Evolutionary conservation across 2,329 filamentous ascomycete species (phyloP).

Genomic region (Trichophyton mentagrophytes): DNA sequence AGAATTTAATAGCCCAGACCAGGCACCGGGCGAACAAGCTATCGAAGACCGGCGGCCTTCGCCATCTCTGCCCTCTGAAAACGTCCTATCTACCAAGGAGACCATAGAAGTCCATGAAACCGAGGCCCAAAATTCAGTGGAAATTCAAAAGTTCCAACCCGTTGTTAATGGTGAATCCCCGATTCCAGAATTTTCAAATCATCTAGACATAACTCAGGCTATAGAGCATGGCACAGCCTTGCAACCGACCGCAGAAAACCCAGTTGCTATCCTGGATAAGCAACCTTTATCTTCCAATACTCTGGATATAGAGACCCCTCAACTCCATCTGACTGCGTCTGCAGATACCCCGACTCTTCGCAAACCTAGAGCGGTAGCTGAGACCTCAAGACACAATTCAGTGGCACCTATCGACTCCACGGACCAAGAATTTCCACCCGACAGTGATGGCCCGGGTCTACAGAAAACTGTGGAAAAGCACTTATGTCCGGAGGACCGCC

Average conservation of each 20-base stretch:
- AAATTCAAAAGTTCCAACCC: not conserved
- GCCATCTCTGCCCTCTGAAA: not conserved
- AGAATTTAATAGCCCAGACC: not conserved
- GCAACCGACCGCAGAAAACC: not conserved
- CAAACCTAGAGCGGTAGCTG: conserved; percentile 20
- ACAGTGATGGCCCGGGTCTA: no score
- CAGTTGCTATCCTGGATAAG: not conserved
- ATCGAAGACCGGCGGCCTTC: not conserved
- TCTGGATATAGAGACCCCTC: conserved; percentile 23
- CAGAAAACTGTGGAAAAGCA: no score
- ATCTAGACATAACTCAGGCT: not conserved
- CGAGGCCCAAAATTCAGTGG: not conserved
- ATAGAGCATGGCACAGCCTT: no score
- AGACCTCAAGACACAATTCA: not conserved
- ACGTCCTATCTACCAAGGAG: not conserved
- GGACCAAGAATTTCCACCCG: no score
- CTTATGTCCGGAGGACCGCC: not conserved
- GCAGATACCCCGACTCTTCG: conserved; percentile 30
- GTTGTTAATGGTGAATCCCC: not conserved
- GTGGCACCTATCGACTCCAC: not conserved
- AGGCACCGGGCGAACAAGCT: not conserved
- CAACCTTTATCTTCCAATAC: not conserved
- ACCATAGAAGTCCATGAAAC: not conserved
- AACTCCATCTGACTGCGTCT: conserved; percentile 28
- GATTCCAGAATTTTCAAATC: not conserved